These are phyloP conservation scores for Aspergillus fumigatiaffinis DNA, from an alignment of 2,329 filamentous ascomycete genomes.

Conservation along the genomic window DNA sequence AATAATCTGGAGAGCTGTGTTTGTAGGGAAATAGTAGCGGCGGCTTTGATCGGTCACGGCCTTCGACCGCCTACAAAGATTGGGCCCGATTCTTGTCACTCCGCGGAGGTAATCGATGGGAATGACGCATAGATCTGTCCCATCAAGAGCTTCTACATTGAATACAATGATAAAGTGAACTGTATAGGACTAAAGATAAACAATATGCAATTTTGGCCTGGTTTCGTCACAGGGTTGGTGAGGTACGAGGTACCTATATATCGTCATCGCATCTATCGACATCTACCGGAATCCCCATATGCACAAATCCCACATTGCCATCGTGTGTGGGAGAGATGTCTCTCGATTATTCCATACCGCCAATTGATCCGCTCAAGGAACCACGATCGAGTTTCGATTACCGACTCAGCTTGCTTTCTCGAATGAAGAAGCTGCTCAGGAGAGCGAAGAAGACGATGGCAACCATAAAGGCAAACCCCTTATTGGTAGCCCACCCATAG, in stretches of 20 bases:
- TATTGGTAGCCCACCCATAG: constrained; percentile 58
- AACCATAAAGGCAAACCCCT: constrained; percentile 50
- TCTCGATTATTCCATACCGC: neutral
- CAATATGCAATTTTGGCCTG: neutral
- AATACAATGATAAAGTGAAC: neutral
- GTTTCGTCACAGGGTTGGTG: neutral
- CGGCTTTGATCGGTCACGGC: neutral
- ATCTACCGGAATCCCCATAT: neutral
- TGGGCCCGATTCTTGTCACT: neutral
- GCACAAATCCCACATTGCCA: neutral
- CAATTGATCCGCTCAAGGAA: neutral
- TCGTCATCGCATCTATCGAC: neutral
- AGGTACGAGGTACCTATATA: neutral
- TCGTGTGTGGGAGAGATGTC: neutral
- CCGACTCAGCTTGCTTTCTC: constrained; percentile 52
- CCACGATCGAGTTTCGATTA: constrained; percentile 12
- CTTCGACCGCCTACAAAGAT: neutral
- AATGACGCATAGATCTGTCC: neutral
- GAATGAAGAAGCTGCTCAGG: constrained; percentile 49
- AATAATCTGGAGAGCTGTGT: neutral
- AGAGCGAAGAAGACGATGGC: constrained; percentile 48
- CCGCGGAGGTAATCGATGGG: neutral
- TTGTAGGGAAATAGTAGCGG: neutral
- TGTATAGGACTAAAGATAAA: neutral
- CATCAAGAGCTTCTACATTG: neutral